A percentile compares a stretch with the other conserved stretches of the same genome.
Evolutionary conservation across 192 early-diverging fungal genomes (phyloP).

Genomic region (Coemansia sp.): DNA sequence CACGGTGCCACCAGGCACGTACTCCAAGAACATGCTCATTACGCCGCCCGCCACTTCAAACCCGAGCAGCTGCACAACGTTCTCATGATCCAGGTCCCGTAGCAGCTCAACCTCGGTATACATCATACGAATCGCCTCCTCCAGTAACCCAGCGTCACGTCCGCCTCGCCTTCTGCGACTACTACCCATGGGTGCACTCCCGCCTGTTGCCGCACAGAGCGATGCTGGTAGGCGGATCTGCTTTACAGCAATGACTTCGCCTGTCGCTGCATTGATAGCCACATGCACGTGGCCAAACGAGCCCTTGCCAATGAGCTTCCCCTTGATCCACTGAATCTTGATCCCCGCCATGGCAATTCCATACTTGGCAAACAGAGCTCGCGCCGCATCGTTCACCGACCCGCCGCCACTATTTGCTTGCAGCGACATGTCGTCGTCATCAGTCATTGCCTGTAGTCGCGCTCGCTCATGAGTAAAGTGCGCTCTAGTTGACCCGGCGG

Average conservation of each 20-base stretch:
- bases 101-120: slow-evolving; percentile 73
- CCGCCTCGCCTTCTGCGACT: background rate
- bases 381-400: slow-evolving; percentile 35
- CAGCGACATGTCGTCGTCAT: background rate
- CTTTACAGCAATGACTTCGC: slow-evolving; percentile 82
- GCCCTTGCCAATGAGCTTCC: slow-evolving; percentile 78
- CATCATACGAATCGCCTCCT: slow-evolving; percentile 58
- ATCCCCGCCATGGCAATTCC: slow-evolving; percentile 29
- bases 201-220: slow-evolving; percentile 20
- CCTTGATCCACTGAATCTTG: slow-evolving; percentile 70
- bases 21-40: slow-evolving; percentile 95
- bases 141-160: background rate
- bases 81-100: slow-evolving; percentile 77
- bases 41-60: slow-evolving; percentile 64
- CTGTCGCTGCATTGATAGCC: slow-evolving; percentile 68
- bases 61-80: slow-evolving; percentile 93
- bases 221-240: slow-evolving; percentile 66
- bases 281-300: slow-evolving; percentile 78
- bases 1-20: slow-evolving; percentile 92
- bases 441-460: slow-evolving; percentile 1
- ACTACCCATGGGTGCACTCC: background rate
- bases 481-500: slow-evolving; percentile 41
- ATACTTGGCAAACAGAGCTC: slow-evolving; percentile 45
- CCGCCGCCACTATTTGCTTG: background rate
- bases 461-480: slow-evolving; percentile 47